Conservation (phyloP, 2,329 filamentous ascomycete species). For the Escovopsis sp. region DNA sequence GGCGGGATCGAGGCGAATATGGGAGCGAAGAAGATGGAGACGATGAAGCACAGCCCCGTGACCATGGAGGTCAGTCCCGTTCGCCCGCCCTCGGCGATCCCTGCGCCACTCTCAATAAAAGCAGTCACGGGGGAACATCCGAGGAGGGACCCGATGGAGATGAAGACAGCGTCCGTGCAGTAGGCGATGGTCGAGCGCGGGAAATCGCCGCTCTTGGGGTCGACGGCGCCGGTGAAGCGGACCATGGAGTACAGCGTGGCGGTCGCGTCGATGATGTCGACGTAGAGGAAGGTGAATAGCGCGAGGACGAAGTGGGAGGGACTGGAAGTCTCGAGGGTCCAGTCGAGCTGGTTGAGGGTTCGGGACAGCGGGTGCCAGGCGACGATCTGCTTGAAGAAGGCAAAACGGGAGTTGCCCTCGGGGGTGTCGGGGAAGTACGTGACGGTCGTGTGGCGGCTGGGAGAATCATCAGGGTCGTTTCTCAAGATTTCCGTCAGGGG, state of each 20-base stretch:
- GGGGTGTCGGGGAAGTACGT: constrained; percentile 57
- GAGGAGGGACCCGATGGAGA: constrained; percentile 55
- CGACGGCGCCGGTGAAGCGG: constrained; percentile 52
- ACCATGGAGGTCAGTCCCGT: constrained; percentile 59
- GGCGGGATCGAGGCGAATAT: constrained; percentile 65
- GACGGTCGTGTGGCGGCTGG: constrained; percentile 48
- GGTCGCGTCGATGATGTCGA: constrained; percentile 66
- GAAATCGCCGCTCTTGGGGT: constrained; percentile 60
- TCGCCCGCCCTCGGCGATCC: constrained; percentile 60
- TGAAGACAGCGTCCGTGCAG: constrained; percentile 54
- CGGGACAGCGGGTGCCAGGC: constrained; percentile 55
- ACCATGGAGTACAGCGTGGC: constrained; percentile 74
- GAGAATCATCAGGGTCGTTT: constrained; percentile 5
- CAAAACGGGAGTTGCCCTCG: constrained; percentile 49
- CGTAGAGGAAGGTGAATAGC: constrained; percentile 65
- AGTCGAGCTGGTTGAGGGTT: constrained; percentile 50
- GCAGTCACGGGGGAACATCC: constrained; percentile 59
- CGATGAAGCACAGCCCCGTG: constrained; percentile 54
- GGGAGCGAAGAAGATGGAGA: constrained; percentile 61
- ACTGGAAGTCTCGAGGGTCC: constrained; percentile 40
- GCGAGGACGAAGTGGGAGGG: constrained; percentile 53
- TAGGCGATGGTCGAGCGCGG: constrained; percentile 73
- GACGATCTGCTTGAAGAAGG: constrained; percentile 61
- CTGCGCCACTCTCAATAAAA: constrained; percentile 62
- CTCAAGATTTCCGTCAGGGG: background rate